Evolutionary conservation across 2,329 filamentous ascomycete species (phyloP).

Genomic region (Aspergillus sp.): DNA sequence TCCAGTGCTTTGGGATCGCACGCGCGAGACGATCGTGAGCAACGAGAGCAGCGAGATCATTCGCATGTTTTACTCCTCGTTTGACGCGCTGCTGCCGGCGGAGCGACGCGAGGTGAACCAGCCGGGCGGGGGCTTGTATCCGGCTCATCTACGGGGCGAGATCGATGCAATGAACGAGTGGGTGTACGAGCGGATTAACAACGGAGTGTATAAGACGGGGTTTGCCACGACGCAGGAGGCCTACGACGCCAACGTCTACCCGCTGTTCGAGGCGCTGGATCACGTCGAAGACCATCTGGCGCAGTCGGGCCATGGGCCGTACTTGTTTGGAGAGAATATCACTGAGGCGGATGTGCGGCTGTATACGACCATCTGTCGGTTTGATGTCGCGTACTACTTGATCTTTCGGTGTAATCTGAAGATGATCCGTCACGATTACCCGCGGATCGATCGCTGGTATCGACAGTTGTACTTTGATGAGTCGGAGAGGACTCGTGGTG

Average conservation of each 20-base stretch:
- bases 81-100: conserved; percentile 65
- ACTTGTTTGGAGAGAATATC: conserved; percentile 68
- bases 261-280: conserved; percentile 72
- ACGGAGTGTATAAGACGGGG: conserved; percentile 61
- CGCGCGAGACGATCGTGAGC: conserved; percentile 72
- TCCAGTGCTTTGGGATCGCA: conserved; percentile 78
- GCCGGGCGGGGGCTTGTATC: conserved; percentile 62
- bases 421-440: conserved; percentile 63
- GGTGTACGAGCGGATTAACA: conserved; percentile 65
- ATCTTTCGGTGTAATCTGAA: conserved; percentile 74
- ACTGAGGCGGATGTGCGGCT: conserved; percentile 78
- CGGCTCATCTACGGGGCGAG: conserved; percentile 55
- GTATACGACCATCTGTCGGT: conserved; percentile 66
- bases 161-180: conserved; percentile 76
- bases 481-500: conserved; percentile 38
- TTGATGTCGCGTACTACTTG: conserved; percentile 73
- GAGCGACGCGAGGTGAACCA: conserved; percentile 56
- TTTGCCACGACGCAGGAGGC: conserved; percentile 76
- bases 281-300: conserved; percentile 67
- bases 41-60: conserved; percentile 89
- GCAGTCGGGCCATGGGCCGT: conserved; percentile 55
- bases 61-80: conserved; percentile 75
- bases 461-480: conserved; percentile 49
- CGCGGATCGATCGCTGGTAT: conserved; percentile 47
- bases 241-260: conserved; percentile 68